Base-by-base conservation (phyloP, 2,329 filamentous ascomycete genomes). In the Botryotinia calthae region DNA sequence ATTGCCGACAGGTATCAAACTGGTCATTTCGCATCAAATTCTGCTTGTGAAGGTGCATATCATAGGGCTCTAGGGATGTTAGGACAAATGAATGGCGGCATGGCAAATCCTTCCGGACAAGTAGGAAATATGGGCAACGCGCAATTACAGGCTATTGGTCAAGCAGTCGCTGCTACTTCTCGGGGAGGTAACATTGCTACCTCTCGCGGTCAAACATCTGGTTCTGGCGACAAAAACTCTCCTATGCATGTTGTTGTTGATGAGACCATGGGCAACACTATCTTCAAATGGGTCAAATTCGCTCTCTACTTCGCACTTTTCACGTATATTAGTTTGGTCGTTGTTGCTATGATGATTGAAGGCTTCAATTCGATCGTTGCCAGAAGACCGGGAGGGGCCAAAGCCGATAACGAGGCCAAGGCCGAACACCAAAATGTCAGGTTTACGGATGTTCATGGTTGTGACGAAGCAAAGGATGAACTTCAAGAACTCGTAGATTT, bases 381-480 rank as follows among this genome's bases (percentile, higher is more conserved):
- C 20, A 90, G 90, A 70, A 42, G 65, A 20, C 65, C 65, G 1
- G 65, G 65, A 56, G 65, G 65, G 28, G 65, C 37, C 18, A 88
- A 87, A 80, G 82, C 86, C 3, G 88, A 91, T 73, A 93, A 92
- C 74, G 94, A 99, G 83, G 94, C 95, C 74, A 95, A 97, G 81
- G 91, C 96, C 12, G 93, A 98, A 82, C 91, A 95, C 78, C 96
- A 99, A 82, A 98, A 89, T 73, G 94, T 94, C 31, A 90, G 93
- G 64, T 99, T 99, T 84, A 88, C 87, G 73, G 96, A 99, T 81
- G 96, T 99, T 10, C 96, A 99, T 81, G 96, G 96, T 70, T 98
- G 95, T 77, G 95, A 98, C 76, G 97, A 99, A 83, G 96, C 96
- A 76, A 99, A 98, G 84, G 97, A 99, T 79, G 96, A 99, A 82